Conservation (phyloP, 345 rosid genomes). For the Angophora floribunda region DNA sequence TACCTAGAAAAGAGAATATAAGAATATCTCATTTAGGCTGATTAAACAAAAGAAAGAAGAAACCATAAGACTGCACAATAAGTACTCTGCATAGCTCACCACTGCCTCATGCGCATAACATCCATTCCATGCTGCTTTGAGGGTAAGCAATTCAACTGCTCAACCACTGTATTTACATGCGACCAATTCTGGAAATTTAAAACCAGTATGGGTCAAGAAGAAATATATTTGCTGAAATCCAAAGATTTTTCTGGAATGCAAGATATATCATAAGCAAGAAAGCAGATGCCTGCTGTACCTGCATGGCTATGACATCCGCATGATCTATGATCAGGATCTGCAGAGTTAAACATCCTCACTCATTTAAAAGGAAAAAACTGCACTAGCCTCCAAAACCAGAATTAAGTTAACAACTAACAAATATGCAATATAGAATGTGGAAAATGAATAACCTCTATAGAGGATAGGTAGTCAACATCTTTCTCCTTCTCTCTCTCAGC, state of each 20-base stretch:
- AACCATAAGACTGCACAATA: not conserved
- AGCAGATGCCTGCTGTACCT: constrained; percentile 35
- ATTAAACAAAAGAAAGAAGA: not conserved
- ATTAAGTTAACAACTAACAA: not conserved
- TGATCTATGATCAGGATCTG: constrained; percentile 93
- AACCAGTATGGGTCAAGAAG: not conserved
- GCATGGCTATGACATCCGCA: constrained; percentile 88
- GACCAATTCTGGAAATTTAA: constrained; percentile 67
- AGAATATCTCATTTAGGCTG: not conserved
- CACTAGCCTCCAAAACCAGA: not conserved
- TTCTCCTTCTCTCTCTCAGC: constrained; percentile 52
- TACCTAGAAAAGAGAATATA: constrained; percentile 37
- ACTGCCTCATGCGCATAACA: constrained; percentile 79
- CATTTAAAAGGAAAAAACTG: not conserved
- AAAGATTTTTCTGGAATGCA: not conserved
- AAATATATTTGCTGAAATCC: not conserved
- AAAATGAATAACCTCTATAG: constrained; percentile 63
- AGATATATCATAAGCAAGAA: not conserved
- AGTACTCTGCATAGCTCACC: constrained; percentile 27
- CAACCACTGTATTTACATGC: constrained; percentile 47
- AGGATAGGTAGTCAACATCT: constrained; percentile 82
- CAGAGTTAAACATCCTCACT: not conserved
- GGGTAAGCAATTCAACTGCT: constrained; percentile 59
- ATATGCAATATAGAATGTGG: not conserved
- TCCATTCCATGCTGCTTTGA: constrained; percentile 76